A percentile compares a stretch with the other conserved stretches of the same genome.
Conservation (phyloP, 1,284 basidiomycete genomes). For the Puccinia brachypodii region DNA sequence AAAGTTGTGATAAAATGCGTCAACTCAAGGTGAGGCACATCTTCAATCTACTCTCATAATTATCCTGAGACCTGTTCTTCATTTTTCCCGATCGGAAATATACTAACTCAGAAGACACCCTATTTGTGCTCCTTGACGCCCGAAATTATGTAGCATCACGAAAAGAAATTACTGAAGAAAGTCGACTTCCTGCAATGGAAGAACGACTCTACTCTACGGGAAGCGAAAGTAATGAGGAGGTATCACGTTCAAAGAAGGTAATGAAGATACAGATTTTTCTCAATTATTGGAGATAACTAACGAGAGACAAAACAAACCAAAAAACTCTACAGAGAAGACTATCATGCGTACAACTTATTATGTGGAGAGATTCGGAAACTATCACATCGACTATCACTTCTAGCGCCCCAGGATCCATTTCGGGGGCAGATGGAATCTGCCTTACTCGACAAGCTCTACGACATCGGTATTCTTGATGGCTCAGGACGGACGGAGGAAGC, state of each 20-base stretch:
- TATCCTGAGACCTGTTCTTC: background rate
- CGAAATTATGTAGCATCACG: conserved; percentile 38
- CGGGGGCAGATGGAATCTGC: conserved; percentile 79
- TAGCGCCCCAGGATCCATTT: conserved; percentile 88
- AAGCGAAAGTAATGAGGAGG: conserved; percentile 90
- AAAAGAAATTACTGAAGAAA: conserved; percentile 74
- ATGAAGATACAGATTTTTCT: conserved; percentile 19
- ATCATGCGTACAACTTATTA: conserved; percentile 83
- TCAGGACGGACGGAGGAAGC: conserved; percentile 62
- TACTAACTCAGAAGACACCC: background rate
- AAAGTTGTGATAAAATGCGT: conserved; percentile 29
- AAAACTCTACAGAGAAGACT: conserved; percentile 11
- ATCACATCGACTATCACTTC: conserved; percentile 80
- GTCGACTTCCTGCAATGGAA: conserved; percentile 82
- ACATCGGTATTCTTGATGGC: conserved; percentile 83
- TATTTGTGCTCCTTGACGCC: background rate
- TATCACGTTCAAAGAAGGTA: conserved; percentile 86
- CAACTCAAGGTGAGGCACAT: conserved; percentile 25
- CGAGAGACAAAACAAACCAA: background rate
- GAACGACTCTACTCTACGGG: conserved; percentile 85
- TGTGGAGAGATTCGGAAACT: conserved; percentile 82
- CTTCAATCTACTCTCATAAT: background rate
- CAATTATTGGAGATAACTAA: background rate
- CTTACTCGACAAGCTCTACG: conserved; percentile 91
- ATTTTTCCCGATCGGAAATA: background rate